Evolutionary conservation across 345 rosid genomes (phyloP), one percentile per base, ranked within the genome.

Genomic region (Alliaria petiolata): DNA sequence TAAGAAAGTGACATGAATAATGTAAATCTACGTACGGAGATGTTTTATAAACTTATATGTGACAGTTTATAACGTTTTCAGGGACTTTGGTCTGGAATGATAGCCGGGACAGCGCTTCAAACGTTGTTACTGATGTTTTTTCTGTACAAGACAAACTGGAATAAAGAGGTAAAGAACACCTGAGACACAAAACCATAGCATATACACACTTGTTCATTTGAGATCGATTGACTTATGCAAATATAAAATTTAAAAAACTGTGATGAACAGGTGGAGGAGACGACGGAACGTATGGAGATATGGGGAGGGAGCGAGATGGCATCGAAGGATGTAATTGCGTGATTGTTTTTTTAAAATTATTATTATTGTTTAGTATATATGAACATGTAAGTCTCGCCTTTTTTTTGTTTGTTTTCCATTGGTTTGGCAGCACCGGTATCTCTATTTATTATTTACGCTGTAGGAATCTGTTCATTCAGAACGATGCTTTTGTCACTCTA

Each of bases 61-160:
- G n/a, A n/a, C n/a, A n/a, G n/a, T n/a, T n/a, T n/a, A 35, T 19
- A 17, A 65, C 17, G 59, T 55, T 17, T 57, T 28, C 62, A 90
- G 96, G 96, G 98, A 64, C 78, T 93, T 5, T 90, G 93, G 97
- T 77, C 77, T 20, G 97, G 93, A 45, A 90, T 93, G 98, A 83
- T 93, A 8, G 75, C 84, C 2, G 98, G 98, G 50, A 82, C 84
- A 25, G 81, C 87, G 5, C 75, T 87, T 76, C 98, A 93, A 66
- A 90, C 95, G 7, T 12, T 85, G 69, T 30, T 88, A 54, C 84
- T 88, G 4, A 43, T 85, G 51, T 25, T 83, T 28, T 81, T 87
- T 44, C 81, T 87, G 10, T 83, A 83, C 70, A 87, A 66, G 78
- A 88, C 90, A 33, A 88, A 90, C 76, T 88, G 96, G 98, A 85